Evolutionary conservation across 169 alveolate species (phyloP), one percentile per base, ranked within the genome.

Genomic region (Eimeria maxima): DNA sequence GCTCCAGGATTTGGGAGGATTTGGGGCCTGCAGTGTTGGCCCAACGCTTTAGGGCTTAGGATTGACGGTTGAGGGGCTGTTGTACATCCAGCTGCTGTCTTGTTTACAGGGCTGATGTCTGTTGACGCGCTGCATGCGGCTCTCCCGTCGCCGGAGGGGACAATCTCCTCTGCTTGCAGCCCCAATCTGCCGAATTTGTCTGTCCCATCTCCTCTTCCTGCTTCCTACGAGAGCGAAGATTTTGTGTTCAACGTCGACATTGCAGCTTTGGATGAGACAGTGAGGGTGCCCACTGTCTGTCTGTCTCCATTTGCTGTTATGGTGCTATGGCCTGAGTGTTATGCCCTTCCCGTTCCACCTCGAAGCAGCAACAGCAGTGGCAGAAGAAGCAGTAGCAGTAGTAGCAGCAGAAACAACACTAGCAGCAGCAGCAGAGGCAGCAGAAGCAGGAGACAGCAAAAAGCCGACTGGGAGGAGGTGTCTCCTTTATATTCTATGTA

Each of bases 131-230:
- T 94, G 78, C 87, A 53, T 24, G 73, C 60, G 20, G 60, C 81
- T 27, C 80, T 86, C 53, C 81, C 81, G 2, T 38, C n/a, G 24
- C 81, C 63, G 3, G 60, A 47, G 10, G 63, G 87, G 76, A 14
- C 57, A 16, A 22, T 60, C 29, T 55, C 74, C 67, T 33, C 89
- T 38, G 87, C 93, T 3, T 78, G 90, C 71, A 80, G 63, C 33
- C 13, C 90, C 44, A 33, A 42, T 20, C 93, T 84, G 7, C 96
- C 96, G 3, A 53, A 11, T 14, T 29, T 83, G 50, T n/a, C 96
- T 11, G 47, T 83, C 80, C 93, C 96, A 6, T 67, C 93, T 57
- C 94, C 94, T 45, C 60, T 83, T 4, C 96, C 96, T 27, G 29
- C 53, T 33, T 27, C 24, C 45, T 81, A 63, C 45, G 96, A 93